Base-by-base conservation (phyloP, 2,329 filamentous ascomycete genomes). In the Xylaria sp. region DNA sequence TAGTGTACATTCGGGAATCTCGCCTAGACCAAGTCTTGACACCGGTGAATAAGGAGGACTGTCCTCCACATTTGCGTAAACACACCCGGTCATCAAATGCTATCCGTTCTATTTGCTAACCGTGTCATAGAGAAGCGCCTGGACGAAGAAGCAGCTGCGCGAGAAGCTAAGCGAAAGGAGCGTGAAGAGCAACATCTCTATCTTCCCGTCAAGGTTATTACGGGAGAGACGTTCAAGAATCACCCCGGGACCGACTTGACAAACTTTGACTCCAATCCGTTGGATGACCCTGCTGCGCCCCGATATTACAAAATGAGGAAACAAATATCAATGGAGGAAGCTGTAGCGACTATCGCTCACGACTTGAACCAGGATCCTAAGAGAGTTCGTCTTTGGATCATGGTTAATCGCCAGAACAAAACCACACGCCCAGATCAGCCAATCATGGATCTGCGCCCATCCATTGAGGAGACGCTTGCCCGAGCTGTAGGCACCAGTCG, bases 381-480 rank as follows among this genome's bases (percentile, higher is more conserved):
- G 66, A 88, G 89, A 70, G 82, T 98, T 28, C 89, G 96, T 25
- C 88, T 97, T 20, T 99, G 96, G 97, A 89, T 94, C 64, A 98
- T 99, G 94, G 96, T 99, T 1, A 98, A 98, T 78, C 91, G 96
- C 12, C 96, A 99, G 80, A 99, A 99, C 79, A 98, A 97, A 81
- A 99, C 96, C 0, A 91, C 94, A 46, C 90, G 96, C 20, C 96
- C 97, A 0, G 96, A 99, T 78, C 91, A 93, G 67, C 93, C 94
- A 0, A 90, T 99, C 58, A 88, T 89, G 78, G 94, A 97, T 76
- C 82, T 89, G 1, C 86, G 91, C 5, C 91, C 93, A 79, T 94
- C 90, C 0, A 84, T 96, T 15, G 92, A 94, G 74, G 94, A 98
- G 67, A 83, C 84, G 0, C 88, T 83, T 72, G 78, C 80, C 13